Percentiles rank a stretch among this genome's conserved stretches.
These are phyloP conservation scores for Luvunga scandens DNA, from an alignment of 345 rosid genomes.

Conservation along the genomic window DNA sequence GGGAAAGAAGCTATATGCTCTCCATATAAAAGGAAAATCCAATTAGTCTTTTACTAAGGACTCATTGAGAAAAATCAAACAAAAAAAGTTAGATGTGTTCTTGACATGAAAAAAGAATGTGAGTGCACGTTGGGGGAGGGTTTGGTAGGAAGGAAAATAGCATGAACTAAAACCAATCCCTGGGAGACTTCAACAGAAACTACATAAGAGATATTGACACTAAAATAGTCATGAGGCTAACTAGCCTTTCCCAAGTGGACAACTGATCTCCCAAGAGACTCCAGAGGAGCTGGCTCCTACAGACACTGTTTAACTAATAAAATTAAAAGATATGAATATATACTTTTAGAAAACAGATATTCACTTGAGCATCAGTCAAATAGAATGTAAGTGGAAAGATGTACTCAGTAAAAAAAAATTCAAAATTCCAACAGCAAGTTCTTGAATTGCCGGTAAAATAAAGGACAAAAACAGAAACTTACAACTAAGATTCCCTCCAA, in stretches of 20 bases:
- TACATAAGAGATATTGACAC: not conserved
- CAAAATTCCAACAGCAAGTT: not conserved
- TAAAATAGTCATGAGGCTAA: not conserved
- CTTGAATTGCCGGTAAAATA: not conserved
- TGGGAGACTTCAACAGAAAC: not conserved
- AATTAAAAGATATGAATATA: not conserved
- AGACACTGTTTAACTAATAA: not conserved
- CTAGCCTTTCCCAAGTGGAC: not conserved
- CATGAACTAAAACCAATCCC: not conserved
- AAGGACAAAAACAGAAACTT: slow-evolving; percentile 30
- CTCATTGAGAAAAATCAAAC: not conserved
- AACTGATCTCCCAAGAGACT: not conserved
- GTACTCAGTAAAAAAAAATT: no score
- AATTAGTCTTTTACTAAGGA: not conserved
- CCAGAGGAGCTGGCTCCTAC: not conserved
- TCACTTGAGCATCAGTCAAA: not conserved
- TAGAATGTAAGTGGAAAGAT: not conserved
- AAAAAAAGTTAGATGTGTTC: not conserved
- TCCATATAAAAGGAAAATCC: not conserved
- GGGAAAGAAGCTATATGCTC: not conserved
- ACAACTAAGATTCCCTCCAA: slow-evolving; percentile 89
- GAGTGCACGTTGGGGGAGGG: not conserved
- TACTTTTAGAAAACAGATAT: not conserved
- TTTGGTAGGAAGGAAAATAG: not conserved
- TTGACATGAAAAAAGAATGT: not conserved